Base-by-base conservation (phyloP, 202 grass and related monocot genomes). In the Sporobolus alterniflorus region DNA sequence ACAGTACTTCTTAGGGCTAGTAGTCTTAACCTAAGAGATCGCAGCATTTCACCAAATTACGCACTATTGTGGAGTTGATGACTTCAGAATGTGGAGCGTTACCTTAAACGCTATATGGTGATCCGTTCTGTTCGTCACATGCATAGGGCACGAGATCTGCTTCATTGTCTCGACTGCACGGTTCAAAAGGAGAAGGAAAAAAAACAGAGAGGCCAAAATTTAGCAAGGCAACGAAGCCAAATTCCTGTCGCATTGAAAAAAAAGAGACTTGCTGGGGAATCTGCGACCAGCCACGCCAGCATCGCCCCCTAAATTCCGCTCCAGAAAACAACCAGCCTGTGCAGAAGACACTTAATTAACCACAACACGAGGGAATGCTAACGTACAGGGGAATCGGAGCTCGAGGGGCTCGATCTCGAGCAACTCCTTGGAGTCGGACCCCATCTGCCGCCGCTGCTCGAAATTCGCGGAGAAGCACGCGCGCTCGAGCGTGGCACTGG, bases 111-210 rank as follows among this genome's bases (percentile, higher is more conserved):
- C 96, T 42, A 98, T 68, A 67, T 86, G 77, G 54, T 90, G 84
- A 82, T 95, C 89, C 2, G 91, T 91, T 44, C 81, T 87, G 82
- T 95, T 98, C 41, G 85, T 86, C 31, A 98, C 74, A 69, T 87
- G 89, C 69, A 98, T 88, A 41, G 92, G 85, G 87, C 92, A 98
- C 13, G 96, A 93, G 84, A 95, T 93, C 92, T 98, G 92, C 88
- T 93, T 98, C 64, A 90, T 92, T 24, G 64, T 62, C 82, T 98
- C 92, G 44, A 98, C 96, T 98, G 73, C 62, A 3, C n/a, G 22
- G 46, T 81, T 68, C 4, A 11, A 36, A 15, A 82, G 10, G 13
- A 39, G 36, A 39, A 39, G 36, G 3, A 2, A 29, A 44, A 14
- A 6, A 2, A 1, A 31, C 5, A 28, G 59, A 1, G n/a, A 18